Evolutionary conservation across 345 rosid species (phyloP).

Genomic region (Mangifera indica): DNA sequence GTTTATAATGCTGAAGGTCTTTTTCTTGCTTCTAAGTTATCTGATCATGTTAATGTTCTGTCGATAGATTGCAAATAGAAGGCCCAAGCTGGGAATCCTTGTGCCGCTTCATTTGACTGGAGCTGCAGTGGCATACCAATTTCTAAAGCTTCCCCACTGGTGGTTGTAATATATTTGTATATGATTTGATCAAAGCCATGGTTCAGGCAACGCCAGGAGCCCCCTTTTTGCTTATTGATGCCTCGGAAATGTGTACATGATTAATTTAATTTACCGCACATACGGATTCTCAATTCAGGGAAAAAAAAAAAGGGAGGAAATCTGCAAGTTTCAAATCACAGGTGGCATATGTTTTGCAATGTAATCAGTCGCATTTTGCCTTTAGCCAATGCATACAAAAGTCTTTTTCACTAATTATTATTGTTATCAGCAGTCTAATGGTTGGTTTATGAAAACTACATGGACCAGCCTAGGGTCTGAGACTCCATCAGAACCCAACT

Average conservation of each 20-base stretch:
- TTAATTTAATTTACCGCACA: constrained; percentile 40
- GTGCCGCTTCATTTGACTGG: constrained; percentile 84
- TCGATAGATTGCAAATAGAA: constrained; percentile 73
- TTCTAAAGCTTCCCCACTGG: constrained; percentile 42
- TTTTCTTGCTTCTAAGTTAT: not conserved
- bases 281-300: constrained; percentile 23
- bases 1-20: not conserved
- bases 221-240: constrained; percentile 45
- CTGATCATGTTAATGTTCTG: not conserved
- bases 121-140: constrained; percentile 85
- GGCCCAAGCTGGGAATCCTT: constrained; percentile 75
- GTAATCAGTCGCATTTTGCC: not conserved
- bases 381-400: not conserved
- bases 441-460: not conserved
- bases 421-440: not conserved
- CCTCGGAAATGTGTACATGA: constrained; percentile 37
- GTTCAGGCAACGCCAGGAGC: constrained; percentile 27
- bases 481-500: too few relatives aligned
- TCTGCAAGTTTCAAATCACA: not conserved
- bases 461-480: too few relatives aligned
- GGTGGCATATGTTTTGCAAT: not conserved
- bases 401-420: not conserved
- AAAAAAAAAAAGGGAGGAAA: not conserved
- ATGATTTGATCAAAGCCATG: constrained; percentile 14
- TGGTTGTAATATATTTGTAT: constrained; percentile 30